Percentiles rank a stretch among this genome's conserved stretches.
These are phyloP conservation scores for Mucor piriformis DNA, from an alignment of 371 early-diverging fungal species.

Conservation along the genomic window DNA sequence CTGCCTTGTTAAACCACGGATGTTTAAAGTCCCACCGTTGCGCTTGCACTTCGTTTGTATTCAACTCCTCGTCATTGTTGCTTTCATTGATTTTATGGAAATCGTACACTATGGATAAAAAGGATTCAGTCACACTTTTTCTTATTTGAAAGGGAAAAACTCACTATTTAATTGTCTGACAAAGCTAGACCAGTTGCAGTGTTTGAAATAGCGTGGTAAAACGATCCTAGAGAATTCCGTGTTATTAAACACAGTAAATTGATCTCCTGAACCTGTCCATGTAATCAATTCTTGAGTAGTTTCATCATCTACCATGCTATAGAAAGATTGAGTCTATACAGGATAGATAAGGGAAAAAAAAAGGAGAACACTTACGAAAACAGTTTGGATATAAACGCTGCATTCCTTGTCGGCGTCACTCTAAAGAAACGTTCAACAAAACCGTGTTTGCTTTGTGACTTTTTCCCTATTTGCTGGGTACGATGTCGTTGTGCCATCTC, in stretches of 20 bases:
- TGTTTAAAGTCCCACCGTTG: slow-evolving; percentile 31
- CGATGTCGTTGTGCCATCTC: slow-evolving; percentile 1
- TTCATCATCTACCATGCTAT: slow-evolving; percentile 30
- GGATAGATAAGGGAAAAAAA: background rate
- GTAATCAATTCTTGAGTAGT: slow-evolving; percentile 18
- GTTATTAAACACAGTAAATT: slow-evolving; percentile 29
- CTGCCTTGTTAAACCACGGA: slow-evolving; percentile 18
- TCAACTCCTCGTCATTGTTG: slow-evolving; percentile 7
- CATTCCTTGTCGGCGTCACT: slow-evolving; percentile 25
- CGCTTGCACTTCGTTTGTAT: background rate
- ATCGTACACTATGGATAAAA: slow-evolving; percentile 33
- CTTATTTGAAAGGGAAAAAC: background rate
- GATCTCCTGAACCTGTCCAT: slow-evolving; percentile 28
- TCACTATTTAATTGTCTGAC: slow-evolving; percentile 33
- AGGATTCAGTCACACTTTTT: background rate
- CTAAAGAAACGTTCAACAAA: slow-evolving; percentile 31
- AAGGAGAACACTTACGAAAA: slow-evolving; percentile 22
- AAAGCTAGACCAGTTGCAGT: slow-evolving; percentile 37
- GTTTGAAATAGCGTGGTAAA: slow-evolving; percentile 33
- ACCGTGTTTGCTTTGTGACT: slow-evolving; percentile 19
- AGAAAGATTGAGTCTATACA: background rate
- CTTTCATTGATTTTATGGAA: slow-evolving; percentile 31
- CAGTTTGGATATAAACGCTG: slow-evolving; percentile 31
- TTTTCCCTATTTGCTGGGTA: background rate
- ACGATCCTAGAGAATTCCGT: slow-evolving; percentile 24